Base-by-base conservation (phyloP, 2,329 filamentous ascomycete genomes). In the Fusarium guadeloupense region DNA sequence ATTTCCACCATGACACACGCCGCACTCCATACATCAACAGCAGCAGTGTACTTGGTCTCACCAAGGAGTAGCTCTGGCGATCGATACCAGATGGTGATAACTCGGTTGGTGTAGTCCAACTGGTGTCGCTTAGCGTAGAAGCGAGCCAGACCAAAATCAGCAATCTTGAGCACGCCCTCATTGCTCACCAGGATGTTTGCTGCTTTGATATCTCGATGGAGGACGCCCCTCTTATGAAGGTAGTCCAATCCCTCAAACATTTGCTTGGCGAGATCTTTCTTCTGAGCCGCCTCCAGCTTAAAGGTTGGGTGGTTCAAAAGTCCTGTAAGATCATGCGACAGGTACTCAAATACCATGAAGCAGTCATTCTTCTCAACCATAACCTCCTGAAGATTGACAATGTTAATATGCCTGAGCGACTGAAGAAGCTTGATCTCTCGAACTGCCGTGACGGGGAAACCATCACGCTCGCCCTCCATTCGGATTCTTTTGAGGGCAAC, bases 351-450 rank as follows among this genome's bases (percentile, higher is more conserved):
- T 4, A 99, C 95, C 95, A 99, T 99, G 77, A 96, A 99, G 75
- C 95, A 99, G 76, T 98, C 93, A 67, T 98, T 98, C 72, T 90
- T 91, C 77, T 99, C 95, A 3, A 99, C 95, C 95, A 99, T 99
- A 65, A 96, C 92, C 77, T 97, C 93, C 64, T 91, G 87, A 16
- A 97, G 79, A 34, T 88, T 87, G 53, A 97, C 92, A 44, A 97
- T 88, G 69, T 96, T 96, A 55, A 83, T 79, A 69, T 96, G 92
- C 61, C 89, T 88, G 19, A 96, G 81, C 4, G 91, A 93, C 72
- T 96, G 92, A n/a, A 97, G 81, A 20, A 97, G 81, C 74, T 96
- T 96, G 79, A 97, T 93, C 75, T 97, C 93, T 57, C 93, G 88
- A 21, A 96, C 91, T 0, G 93, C 93, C 1, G 93, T 97, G 38